A percentile compares a stretch with the other conserved stretches of the same genome.
Evolutionary conservation across 768 basidiomycete genomes (phyloP).

Genomic region (Agaricus sinodeliciosus): DNA sequence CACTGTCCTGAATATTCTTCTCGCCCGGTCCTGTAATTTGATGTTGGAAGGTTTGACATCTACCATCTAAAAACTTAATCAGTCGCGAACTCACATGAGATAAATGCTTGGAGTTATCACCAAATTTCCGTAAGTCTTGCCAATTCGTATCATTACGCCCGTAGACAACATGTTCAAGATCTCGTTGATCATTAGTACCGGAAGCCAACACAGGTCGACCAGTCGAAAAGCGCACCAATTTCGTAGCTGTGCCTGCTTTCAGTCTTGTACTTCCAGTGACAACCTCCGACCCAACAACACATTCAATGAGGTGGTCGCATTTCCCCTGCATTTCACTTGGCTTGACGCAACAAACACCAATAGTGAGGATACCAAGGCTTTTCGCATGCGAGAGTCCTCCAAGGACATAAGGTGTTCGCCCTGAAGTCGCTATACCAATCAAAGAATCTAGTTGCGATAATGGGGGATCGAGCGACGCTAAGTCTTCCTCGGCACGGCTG

Average conservation of each 20-base stretch:
- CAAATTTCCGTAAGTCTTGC: slow-evolving; percentile 28
- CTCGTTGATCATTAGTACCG: slow-evolving; percentile 10
- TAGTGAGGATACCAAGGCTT: slow-evolving; percentile 18
- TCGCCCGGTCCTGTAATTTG: slow-evolving; percentile 24
- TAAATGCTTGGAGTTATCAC: slow-evolving; percentile 12
- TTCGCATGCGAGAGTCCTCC: slow-evolving; percentile 22
- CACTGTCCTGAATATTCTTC: slow-evolving; percentile 24
- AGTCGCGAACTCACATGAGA: background rate
- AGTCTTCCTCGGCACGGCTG: slow-evolving; percentile 19
- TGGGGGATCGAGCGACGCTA: slow-evolving; percentile 18
- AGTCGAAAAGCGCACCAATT: slow-evolving; percentile 20
- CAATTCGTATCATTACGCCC: slow-evolving; percentile 25
- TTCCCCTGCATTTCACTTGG: slow-evolving; percentile 21
- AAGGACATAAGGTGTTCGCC: slow-evolving; percentile 29
- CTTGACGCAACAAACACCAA: slow-evolving; percentile 23
- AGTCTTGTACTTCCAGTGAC: slow-evolving; percentile 28
- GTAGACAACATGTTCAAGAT: slow-evolving; percentile 32
- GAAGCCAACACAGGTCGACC: background rate
- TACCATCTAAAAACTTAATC: slow-evolving; percentile 21
- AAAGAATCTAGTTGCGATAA: slow-evolving; percentile 20
- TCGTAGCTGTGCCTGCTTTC: slow-evolving; percentile 32
- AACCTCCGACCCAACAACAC: slow-evolving; percentile 24
- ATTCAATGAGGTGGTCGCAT: slow-evolving; percentile 22
- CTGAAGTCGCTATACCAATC: slow-evolving; percentile 28
- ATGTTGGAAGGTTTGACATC: slow-evolving; percentile 24